phyloP scores from a whole-genome alignment of 2,329 filamentous ascomycete species.

The Corinectria fuckeliana region DNA sequence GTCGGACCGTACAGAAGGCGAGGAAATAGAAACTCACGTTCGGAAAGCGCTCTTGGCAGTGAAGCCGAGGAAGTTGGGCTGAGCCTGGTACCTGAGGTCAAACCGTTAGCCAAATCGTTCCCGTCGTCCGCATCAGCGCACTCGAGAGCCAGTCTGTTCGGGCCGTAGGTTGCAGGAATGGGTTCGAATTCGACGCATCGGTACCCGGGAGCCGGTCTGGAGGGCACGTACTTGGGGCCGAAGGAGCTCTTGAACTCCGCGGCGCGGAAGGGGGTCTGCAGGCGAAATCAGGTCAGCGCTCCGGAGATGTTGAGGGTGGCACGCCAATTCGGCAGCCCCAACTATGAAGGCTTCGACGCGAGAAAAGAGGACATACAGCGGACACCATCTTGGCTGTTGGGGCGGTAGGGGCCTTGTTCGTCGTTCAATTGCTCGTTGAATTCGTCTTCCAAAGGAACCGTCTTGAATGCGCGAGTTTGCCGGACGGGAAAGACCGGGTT shows the following conservation, averaged over 20 bases:
- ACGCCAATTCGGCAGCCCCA: constrained; percentile 12
- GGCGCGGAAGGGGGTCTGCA: constrained; percentile 55
- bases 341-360: neutral
- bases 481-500: constrained; percentile 43
- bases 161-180: neutral
- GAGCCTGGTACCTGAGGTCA: constrained; percentile 61
- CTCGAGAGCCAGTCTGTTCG: neutral
- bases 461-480: constrained; percentile 44
- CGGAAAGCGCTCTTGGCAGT: constrained; percentile 54
- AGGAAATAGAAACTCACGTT: constrained; percentile 54
- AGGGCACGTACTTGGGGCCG: constrained; percentile 65
- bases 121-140: constrained; percentile 3
- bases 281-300: constrained; percentile 41
- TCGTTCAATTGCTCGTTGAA: constrained; percentile 47
- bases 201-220: neutral
- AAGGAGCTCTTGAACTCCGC: constrained; percentile 66
- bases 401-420: constrained; percentile 40
- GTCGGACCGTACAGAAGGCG: neutral
- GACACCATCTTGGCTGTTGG: constrained; percentile 49
- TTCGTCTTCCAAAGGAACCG: constrained; percentile 39
- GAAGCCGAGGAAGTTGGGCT: constrained; percentile 61
- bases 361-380: constrained; percentile 42
- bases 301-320: neutral
- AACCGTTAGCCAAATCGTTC: constrained; percentile 37
- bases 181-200: constrained; percentile 7